Evolutionary conservation across 2,329 filamentous ascomycete genomes (phyloP), one percentile per base, ranked within the genome.

Genomic region (Mariannaea elegans): DNA sequence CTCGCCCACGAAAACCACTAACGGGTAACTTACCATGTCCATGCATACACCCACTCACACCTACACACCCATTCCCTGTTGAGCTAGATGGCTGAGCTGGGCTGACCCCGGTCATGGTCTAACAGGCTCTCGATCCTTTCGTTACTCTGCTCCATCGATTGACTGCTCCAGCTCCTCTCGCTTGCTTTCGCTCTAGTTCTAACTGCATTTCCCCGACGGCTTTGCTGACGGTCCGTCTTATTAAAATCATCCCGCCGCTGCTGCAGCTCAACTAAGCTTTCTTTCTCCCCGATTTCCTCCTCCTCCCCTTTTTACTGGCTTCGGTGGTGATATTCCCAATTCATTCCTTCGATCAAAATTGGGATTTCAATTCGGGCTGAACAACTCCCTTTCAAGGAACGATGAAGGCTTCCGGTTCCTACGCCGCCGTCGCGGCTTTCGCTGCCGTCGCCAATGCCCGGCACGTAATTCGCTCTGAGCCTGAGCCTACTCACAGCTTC

Each of bases 401-500:
- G 7, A 73, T 72, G 69, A 72, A 68, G 61, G 53, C 48, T 29
- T 60, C 59, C 23, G 48, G 29, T 21, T 50, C 64, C n/a, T 56
- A 48, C 44, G 61, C 65, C 34, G 63, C 65, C 45, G 27, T 69
- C 32, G 64, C 65, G 46, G 66, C 61, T 24, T 68, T 81, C 14
- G 62, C 72, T 54, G 71, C 69, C 29, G 69, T 72, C 27, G 76
- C 71, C 56, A 72, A 75, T 48, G 79, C 76, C 7, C 64, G 56
- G 34, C 53, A 65, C 29, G 29, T 71, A 41, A 46, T 59, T 19
- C 52, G 72, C 24, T 73, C 80, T 7, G 62, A 66, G 62, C 75
- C 76, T 45, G 63, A 67, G 63, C 74, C 75, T 41, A 82, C 80
- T 9, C 56, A 65, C 27, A 60, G 64, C 29, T 71, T 74, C 19